Evolutionary conservation across 1,284 basidiomycete species (phyloP), one percentile per base, ranked within the genome.

Genomic region (Cystobasidium slooffiae): DNA sequence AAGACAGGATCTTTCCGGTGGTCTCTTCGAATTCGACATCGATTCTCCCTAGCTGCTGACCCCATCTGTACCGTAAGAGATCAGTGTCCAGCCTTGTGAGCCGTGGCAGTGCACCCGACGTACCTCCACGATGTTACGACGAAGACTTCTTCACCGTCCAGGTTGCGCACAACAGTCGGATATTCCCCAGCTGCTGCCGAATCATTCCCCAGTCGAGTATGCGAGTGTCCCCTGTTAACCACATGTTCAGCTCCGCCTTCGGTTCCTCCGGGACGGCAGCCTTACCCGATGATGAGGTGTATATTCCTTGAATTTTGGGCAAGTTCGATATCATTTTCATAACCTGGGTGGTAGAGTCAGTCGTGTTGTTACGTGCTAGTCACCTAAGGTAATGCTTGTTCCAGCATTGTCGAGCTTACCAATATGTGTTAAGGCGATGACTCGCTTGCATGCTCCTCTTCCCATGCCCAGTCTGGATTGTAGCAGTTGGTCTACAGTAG

Each of bases 381-480:
- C 12, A 22, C 18, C 8, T 64, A 18, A 24, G 62, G 9, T 46
- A 46, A 43, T 24, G 1, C 31, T 31, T 5, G 1, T 31, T 31
- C 31, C 31, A 31, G 31, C 31, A 31, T 31, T 31, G 31, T 31
- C 31, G 53, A n/a, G 20, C 62, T 8, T 16, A 64, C 62, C 84
- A 65, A 85, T 84, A 73, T 85, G 84, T 0, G 84, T 85, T 63
- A 85, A 79, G 16, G 82, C 84, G 43, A 85, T 80, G 49, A 85
- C 81, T 10, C 84, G 80, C 52, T 82, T 82, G 72, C 84, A 80
- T 61, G 82, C 80, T 43, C 66, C 61, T 51, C 78, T 76, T 20
- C 65, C 76, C 69, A 84, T 81, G 49, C 81, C 76, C 56, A 82
- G 79, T 12, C 83, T 81, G n/a, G 83, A 83, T 39, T 79, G 77